Evolutionary conservation across 164 flowering plant genomes (phyloP).

Genomic region (Litsea cubeba): DNA sequence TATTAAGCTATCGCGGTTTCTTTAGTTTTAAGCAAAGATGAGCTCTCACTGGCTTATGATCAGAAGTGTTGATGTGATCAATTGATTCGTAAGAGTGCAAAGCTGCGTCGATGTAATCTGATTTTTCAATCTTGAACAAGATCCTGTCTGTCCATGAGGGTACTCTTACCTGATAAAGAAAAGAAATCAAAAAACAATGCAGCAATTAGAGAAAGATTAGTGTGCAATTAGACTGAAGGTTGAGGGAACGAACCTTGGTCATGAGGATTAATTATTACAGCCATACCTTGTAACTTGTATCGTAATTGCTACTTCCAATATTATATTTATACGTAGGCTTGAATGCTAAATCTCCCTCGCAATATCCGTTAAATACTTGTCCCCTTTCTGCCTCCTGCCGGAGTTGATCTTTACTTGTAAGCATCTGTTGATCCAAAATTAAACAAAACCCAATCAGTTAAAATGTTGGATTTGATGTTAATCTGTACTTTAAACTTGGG

Average conservation of each 20-base stretch:
- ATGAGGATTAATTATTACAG: background rate
- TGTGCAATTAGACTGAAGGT: background rate
- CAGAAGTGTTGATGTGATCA: constrained; percentile 54
- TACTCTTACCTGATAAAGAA: constrained; percentile 46
- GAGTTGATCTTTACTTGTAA: constrained; percentile 65
- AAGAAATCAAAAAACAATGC: background rate
- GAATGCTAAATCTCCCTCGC: constrained; percentile 57
- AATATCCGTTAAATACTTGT: constrained; percentile 55
- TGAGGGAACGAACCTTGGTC: background rate
- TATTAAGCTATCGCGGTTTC: background rate
- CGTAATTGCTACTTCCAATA: constrained; percentile 62
- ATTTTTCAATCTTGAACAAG: constrained; percentile 54
- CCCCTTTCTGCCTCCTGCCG: constrained; percentile 70
- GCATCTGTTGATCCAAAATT: constrained; percentile 13
- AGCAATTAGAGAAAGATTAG: background rate
- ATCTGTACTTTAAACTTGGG: too few species aligned
- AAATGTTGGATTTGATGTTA: too few species aligned
- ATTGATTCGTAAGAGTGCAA: constrained; percentile 62
- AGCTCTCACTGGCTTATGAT: constrained; percentile 78
- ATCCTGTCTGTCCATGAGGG: constrained; percentile 82
- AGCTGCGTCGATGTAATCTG: constrained; percentile 30
- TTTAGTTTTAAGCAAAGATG: constrained; percentile 48
- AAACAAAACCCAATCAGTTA: background rate
- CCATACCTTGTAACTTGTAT: constrained; percentile 68
- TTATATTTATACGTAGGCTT: constrained; percentile 75